phyloP scores from a whole-genome alignment of 441 rosid species.

The Lepidium campestre region DNA sequence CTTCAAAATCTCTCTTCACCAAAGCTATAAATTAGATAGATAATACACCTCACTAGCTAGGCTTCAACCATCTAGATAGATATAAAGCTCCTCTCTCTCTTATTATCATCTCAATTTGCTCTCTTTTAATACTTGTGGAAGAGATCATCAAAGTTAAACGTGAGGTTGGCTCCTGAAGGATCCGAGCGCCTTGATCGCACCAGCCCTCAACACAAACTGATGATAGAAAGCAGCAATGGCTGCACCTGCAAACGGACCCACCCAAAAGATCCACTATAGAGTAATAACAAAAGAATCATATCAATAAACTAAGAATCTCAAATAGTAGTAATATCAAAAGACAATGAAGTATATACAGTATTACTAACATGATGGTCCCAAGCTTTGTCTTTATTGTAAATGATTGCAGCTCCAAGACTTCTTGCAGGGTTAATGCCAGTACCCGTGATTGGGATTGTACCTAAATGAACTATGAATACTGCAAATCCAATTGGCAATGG shows the following conservation, averaged over 20 bases:
- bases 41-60: constrained; percentile 11
- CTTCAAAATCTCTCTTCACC: constrained; percentile 1
- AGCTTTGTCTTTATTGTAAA: constrained; percentile 50
- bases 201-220: constrained; percentile 78
- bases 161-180: constrained; percentile 80
- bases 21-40: constrained; percentile 20
- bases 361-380: constrained; percentile 78
- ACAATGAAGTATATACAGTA: not conserved
- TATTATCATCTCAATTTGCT: not conserved
- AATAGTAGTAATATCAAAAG: not conserved
- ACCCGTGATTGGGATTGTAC: constrained; percentile 87
- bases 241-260: constrained; percentile 85
- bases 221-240: constrained; percentile 87
- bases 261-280: constrained; percentile 82
- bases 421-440: constrained; percentile 94
- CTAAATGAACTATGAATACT: constrained; percentile 86
- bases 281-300: not conserved
- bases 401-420: constrained; percentile 83
- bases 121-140: not conserved
- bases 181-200: constrained; percentile 72
- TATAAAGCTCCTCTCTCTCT: not conserved
- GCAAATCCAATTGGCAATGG: constrained; percentile 93
- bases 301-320: not conserved
- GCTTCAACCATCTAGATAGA: constrained; percentile 3
- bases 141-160: constrained; percentile 18